A percentile compares a stretch with the other conserved stretches of the same genome.
Conservation (phyloP, 805 yeast genomes). For the Nakazawaea sp. region DNA sequence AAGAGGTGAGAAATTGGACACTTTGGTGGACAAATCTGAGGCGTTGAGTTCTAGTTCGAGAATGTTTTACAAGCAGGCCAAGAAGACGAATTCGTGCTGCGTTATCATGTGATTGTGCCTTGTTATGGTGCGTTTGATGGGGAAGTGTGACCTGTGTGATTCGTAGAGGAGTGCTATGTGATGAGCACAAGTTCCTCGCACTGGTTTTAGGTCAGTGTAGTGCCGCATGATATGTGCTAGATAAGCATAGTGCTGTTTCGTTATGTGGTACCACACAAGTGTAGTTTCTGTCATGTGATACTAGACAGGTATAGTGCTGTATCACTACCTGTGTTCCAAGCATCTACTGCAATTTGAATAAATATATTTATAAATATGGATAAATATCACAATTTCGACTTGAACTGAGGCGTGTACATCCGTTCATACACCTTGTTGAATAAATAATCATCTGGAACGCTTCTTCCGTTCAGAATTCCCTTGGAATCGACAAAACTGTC, state of each 20-base stretch:
- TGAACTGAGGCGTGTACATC: constrained; percentile 45
- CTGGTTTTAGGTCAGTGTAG: no score
- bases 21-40: constrained; percentile 91
- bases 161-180: no score
- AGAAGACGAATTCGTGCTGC: constrained; percentile 90
- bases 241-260: no score
- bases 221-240: no score
- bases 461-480: constrained; percentile 30
- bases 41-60: constrained; percentile 83
- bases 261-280: no score
- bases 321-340: no score
- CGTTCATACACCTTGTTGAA: constrained; percentile 50
- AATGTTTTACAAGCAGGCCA: constrained; percentile 96
- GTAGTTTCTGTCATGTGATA: no score
- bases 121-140: no score
- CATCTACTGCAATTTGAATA: no score
- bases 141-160: no score
- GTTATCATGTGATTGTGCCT: constrained; percentile 56
- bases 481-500: constrained; percentile 55
- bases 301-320: no score
- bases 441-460: constrained; percentile 48
- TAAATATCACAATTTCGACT: constrained; percentile 15
- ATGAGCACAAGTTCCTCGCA: no score
- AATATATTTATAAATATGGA: background rate
- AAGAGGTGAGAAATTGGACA: constrained; percentile 93